Conservation (phyloP, 768 basidiomycete species). For the Mycena belliarum region DNA sequence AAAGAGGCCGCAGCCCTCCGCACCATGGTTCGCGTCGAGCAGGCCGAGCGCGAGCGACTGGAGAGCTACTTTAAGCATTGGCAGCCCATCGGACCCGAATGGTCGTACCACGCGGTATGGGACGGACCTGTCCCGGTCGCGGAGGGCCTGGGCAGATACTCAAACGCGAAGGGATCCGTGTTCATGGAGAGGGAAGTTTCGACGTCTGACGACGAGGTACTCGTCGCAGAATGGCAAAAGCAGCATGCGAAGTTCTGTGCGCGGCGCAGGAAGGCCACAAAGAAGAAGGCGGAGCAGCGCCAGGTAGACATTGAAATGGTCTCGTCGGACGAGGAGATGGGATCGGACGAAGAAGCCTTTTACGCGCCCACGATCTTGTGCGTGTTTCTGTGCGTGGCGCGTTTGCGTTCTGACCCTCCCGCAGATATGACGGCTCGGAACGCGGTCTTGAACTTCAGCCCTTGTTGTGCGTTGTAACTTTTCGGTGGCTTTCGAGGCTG, state of each 20-base stretch:
- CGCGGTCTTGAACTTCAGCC: too few species aligned
- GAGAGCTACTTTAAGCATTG: constrained; percentile 5
- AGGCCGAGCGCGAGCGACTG: constrained; percentile 4
- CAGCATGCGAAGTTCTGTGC: not conserved
- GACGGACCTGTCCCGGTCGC: constrained; percentile 1
- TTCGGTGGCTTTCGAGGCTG: too few species aligned
- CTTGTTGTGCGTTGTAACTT: too few species aligned
- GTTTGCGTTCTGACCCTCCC: too few species aligned
- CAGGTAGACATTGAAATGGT: constrained; percentile 2
- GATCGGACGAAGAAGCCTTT: constrained; percentile 7
- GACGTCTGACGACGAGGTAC: constrained; percentile 10
- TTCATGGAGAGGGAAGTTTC: constrained; percentile 11
- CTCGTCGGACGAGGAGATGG: constrained; percentile 5
- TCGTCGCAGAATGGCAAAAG: constrained; percentile 1
- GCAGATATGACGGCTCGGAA: too few species aligned
- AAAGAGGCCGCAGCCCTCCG: not conserved
- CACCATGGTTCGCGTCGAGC: not conserved
- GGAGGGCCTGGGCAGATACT: not conserved
- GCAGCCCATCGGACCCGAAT: constrained; percentile 2
- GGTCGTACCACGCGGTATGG: constrained; percentile 9
- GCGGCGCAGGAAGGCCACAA: not conserved
- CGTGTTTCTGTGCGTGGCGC: not conserved
- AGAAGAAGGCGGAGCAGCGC: constrained; percentile 2
- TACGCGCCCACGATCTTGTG: constrained; percentile 9
- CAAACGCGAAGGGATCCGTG: not conserved